phyloP scores from a whole-genome alignment of 2,329 filamentous ascomycete genomes.

The Alternaria triticina region DNA sequence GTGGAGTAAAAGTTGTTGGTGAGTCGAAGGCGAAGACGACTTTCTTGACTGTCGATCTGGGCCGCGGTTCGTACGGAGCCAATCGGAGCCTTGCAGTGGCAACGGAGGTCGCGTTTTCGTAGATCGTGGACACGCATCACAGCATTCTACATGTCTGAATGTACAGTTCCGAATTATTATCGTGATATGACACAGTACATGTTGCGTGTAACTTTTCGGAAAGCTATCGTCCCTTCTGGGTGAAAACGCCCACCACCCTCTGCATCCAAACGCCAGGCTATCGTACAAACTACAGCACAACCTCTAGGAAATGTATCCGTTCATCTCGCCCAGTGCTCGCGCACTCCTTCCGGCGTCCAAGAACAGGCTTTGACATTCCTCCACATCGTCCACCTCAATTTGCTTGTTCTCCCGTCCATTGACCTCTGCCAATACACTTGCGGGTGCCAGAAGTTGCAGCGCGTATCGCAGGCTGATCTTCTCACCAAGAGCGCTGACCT shows the following conservation, averaged over 20 bases:
- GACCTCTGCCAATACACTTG: conserved; percentile 88
- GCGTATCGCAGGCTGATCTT: conserved; percentile 92
- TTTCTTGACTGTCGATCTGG: conserved; percentile 7
- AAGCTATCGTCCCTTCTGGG: conserved; percentile 4
- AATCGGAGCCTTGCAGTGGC: conserved; percentile 32
- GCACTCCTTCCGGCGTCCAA: conserved; percentile 58
- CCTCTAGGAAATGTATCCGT: conserved; percentile 45
- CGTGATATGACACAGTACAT: conserved; percentile 7
- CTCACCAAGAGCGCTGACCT: conserved; percentile 84
- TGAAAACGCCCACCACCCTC: conserved; percentile 12
- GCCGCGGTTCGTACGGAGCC: conserved; percentile 20
- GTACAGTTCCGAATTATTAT: background rate
- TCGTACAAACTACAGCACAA: conserved; percentile 13
- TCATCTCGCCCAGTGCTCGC: conserved; percentile 33
- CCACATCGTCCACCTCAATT: conserved; percentile 63
- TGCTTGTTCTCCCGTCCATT: conserved; percentile 54
- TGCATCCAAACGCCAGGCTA: conserved; percentile 19
- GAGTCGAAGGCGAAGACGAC: background rate
- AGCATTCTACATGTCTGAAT: background rate
- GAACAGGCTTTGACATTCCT: conserved; percentile 56
- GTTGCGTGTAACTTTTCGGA: conserved; percentile 13
- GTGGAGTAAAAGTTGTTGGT: conserved; percentile 2
- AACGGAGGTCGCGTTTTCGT: conserved; percentile 15
- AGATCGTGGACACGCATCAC: background rate
- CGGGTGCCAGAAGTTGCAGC: conserved; percentile 86